Evolutionary conservation across 2,329 filamentous ascomycete species (phyloP).

Genomic region (Tolypocladium amazonense): DNA sequence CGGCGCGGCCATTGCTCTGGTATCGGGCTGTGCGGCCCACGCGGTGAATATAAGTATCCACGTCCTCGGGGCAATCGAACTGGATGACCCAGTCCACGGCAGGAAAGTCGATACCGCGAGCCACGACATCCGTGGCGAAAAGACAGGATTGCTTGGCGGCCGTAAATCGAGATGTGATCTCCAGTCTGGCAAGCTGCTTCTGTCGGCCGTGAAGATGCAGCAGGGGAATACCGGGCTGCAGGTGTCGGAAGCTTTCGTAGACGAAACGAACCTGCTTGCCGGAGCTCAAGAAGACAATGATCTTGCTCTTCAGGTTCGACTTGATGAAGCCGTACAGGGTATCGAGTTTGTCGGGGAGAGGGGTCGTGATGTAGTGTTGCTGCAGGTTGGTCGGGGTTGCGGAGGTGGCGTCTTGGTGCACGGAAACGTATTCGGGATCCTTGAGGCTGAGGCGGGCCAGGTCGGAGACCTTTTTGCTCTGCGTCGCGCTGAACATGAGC

Average conservation of each 20-base stretch:
- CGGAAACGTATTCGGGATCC: slow-evolving; percentile 90
- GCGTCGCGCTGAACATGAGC: slow-evolving; percentile 89
- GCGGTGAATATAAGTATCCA: slow-evolving; percentile 94
- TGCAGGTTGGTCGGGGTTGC: slow-evolving; percentile 78
- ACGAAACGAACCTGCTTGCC: slow-evolving; percentile 95
- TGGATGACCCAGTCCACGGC: slow-evolving; percentile 99
- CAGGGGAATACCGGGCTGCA: slow-evolving; percentile 88
- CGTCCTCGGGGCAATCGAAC: slow-evolving; percentile 91
- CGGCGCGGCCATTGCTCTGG: slow-evolving; percentile 75
- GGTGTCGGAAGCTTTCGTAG: slow-evolving; percentile 83
- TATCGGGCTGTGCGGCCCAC: slow-evolving; percentile 93
- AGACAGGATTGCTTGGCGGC: slow-evolving; percentile 74
- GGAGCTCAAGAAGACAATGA: slow-evolving; percentile 88
- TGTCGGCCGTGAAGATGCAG: slow-evolving; percentile 90
- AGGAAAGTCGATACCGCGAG: slow-evolving; percentile 88
- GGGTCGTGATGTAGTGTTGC: slow-evolving; percentile 83
- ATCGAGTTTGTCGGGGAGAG: slow-evolving; percentile 80
- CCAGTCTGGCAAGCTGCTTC: slow-evolving; percentile 79
- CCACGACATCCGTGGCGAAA: slow-evolving; percentile 92
- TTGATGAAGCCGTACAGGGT: slow-evolving; percentile 90
- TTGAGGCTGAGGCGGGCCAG: slow-evolving; percentile 77
- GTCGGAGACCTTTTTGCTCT: slow-evolving; percentile 90
- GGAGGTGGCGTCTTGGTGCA: slow-evolving; percentile 69
- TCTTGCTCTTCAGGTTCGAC: slow-evolving; percentile 84
- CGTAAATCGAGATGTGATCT: slow-evolving; percentile 78